A percentile compares a stretch with the other conserved stretches of the same genome.
These are phyloP conservation scores for Phytopythium mirpurense DNA, from an alignment of 352 stramenopile genomes.

Conservation along the genomic window DNA sequence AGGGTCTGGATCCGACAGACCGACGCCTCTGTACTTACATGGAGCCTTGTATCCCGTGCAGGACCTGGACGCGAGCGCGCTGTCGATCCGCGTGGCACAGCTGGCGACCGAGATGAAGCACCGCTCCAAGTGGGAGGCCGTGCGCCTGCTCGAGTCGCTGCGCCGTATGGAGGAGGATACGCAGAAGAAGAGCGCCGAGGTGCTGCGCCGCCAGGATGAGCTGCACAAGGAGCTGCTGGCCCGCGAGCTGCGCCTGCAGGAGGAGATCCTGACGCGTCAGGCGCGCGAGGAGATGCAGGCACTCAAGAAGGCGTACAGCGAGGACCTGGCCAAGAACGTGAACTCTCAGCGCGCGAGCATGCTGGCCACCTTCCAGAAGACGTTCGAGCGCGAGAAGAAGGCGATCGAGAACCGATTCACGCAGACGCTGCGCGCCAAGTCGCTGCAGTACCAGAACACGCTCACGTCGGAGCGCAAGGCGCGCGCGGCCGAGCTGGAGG, in stretches of 20 bases:
- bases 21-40: no score
- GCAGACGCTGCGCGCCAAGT: slow-evolving; percentile 40
- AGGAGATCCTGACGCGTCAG: slow-evolving; percentile 58
- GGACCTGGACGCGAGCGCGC: slow-evolving; percentile 59
- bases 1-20: no score
- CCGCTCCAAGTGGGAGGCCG: slow-evolving; percentile 80
- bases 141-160: slow-evolving; percentile 66
- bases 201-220: slow-evolving; percentile 58
- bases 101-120: slow-evolving; percentile 86
- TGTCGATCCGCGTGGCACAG: slow-evolving; percentile 75
- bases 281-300: slow-evolving; percentile 52
- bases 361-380: slow-evolving; percentile 50
- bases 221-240: slow-evolving; percentile 72
- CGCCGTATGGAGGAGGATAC: slow-evolving; percentile 75
- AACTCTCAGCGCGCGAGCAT: slow-evolving; percentile 49
- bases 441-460: slow-evolving; percentile 51
- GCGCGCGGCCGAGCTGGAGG: slow-evolving; percentile 54
- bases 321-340: slow-evolving; percentile 56
- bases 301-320: slow-evolving; percentile 61
- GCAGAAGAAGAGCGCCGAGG: slow-evolving; percentile 63
- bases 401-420: slow-evolving; percentile 49
- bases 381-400: slow-evolving; percentile 59
- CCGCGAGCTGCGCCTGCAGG: slow-evolving; percentile 70
- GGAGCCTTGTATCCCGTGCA: no score
- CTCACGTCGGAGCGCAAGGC: slow-evolving; percentile 57